Base-by-base conservation (phyloP, 768 basidiomycete species). In the Mycena latifolia region DNA sequence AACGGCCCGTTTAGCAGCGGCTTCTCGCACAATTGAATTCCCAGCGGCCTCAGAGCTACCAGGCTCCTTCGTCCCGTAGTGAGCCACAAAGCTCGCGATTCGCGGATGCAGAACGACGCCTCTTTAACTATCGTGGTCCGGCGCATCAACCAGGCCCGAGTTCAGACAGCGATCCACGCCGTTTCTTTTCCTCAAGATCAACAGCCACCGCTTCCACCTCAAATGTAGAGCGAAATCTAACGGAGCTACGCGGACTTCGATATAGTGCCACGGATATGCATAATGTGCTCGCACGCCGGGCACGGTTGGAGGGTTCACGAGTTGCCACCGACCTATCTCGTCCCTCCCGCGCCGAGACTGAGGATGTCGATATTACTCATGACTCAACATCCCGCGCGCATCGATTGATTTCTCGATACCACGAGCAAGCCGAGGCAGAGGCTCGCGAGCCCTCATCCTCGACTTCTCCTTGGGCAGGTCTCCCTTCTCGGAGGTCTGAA, bases 321-420 rank as follows among this genome's bases (percentile, higher is more conserved):
- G 46, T 66, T 27, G 64, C 71, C 4, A 2, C 54, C 35, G 63
- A 62, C 65, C 31, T 47, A 35, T 20, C 47, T 35, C 2, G 5
- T 48, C 47, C 24, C 46, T 57, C 41, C 4, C 46, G 25, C 11
- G 48, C 28, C 29, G 63, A 64, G 6, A 27, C 47, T 12, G 54
- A 64, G 14, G 17, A 33, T 27, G 20, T 55, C 14, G 57, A 60
- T 52, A 28, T 69, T 18, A 41, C 37, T 24, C 67, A 28, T 17
- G 55, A 57, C 4, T 74, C 61, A 7, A 35, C 33, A 11, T 58
- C 67, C 22, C 79, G 81, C 37, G 76, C 79, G 0, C 71, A 76
- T 20, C 79, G 79, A 48, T 48, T 78, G 18, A 72, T 77, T 22
- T 65, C 71, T 12, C 76, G 74, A 22, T 74, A 62, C 51, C 78